Evolutionary conservation across 352 stramenopile genomes (phyloP), one percentile per base, ranked within the genome.

Genomic region (Globisporangium nunn): DNA sequence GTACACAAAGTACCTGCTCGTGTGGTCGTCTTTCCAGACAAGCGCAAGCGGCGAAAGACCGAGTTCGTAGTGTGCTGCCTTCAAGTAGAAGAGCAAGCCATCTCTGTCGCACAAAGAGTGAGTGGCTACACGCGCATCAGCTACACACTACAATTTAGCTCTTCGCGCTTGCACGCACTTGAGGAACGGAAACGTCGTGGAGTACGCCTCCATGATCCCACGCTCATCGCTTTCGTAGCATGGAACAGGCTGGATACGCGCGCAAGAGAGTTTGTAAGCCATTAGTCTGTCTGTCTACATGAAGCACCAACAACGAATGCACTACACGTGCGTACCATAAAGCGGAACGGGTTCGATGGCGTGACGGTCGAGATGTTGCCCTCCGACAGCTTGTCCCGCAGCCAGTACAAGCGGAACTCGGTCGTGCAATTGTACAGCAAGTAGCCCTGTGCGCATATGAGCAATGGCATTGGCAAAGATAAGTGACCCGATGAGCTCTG

Each of bases 381-480:
- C 69, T 97, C 90, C 2, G 72, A 72, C 6, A 97, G 74, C 69
- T 97, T 97, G 64, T 95, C 88, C 4, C 83, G 84, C 56, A 96
- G 71, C 89, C 89, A 97, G 66, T 94, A 97, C 4, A 92, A 72
- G 15, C 91, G 81, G 54, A 97, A 97, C 61, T 96, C 87, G 10
- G 81, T 91, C n/a, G 89, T 94, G 68, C 89, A 96, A 67, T 96
- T 91, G 63, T 96, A 97, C 44, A 97, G 63, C 53, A 93, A 52
- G 60, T 95, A 94, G n/a, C 86, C 81, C 65, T 86, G 39, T 15
- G 8, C 14, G 35, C 37, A 62, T 37, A 12, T 3, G n/a, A 37
- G 33, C 33, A 8, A 37, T 8, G 33, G 4, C 4, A 8, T 5
- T 8, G 33, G 0, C 4, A 37, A 8, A 37, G 33, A 8, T 37